These are phyloP conservation scores for Rhizopogon salebrosus DNA, from an alignment of 768 basidiomycete genomes.

Conservation along the genomic window DNA sequence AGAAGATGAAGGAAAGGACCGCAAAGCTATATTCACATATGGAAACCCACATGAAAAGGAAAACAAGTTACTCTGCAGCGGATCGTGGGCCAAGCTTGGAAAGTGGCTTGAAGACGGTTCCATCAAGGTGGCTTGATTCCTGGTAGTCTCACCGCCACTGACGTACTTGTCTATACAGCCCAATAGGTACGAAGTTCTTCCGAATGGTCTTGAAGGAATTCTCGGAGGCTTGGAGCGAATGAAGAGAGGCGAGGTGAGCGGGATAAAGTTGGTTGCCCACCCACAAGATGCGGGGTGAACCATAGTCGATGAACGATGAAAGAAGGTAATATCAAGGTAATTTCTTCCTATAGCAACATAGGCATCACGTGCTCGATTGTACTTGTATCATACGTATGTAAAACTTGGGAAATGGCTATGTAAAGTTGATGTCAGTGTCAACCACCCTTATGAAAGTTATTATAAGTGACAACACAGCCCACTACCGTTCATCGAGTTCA, in stretches of 20 bases:
- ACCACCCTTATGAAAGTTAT: no score
- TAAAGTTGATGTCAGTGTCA: no score
- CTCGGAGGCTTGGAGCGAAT: slow-evolving; percentile 31
- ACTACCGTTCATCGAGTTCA: no score
- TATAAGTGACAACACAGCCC: no score
- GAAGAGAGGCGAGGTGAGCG: slow-evolving; percentile 34
- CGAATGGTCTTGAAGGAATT: slow-evolving; percentile 35
- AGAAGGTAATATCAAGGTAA: neutral
- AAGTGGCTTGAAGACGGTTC: slow-evolving; percentile 21
- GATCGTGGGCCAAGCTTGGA: slow-evolving; percentile 14
- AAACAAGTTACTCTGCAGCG: slow-evolving; percentile 15
- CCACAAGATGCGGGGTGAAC: slow-evolving; percentile 33
- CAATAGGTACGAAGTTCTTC: slow-evolving; percentile 36
- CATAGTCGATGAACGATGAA: neutral
- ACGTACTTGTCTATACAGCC: slow-evolving; percentile 23
- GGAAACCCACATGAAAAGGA: slow-evolving; percentile 17
- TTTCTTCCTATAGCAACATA: no score
- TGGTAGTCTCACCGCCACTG: neutral
- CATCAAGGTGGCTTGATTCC: slow-evolving; percentile 16
- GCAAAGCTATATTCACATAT: slow-evolving; percentile 16
- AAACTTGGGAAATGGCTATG: no score
- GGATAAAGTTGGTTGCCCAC: slow-evolving; percentile 36
- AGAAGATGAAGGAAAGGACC: slow-evolving; percentile 17
- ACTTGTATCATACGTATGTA: no score
- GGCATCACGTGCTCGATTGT: no score